These are phyloP conservation scores for Bipolaris cookei DNA, from an alignment of 2,329 filamentous ascomycete genomes.

Conservation along the genomic window DNA sequence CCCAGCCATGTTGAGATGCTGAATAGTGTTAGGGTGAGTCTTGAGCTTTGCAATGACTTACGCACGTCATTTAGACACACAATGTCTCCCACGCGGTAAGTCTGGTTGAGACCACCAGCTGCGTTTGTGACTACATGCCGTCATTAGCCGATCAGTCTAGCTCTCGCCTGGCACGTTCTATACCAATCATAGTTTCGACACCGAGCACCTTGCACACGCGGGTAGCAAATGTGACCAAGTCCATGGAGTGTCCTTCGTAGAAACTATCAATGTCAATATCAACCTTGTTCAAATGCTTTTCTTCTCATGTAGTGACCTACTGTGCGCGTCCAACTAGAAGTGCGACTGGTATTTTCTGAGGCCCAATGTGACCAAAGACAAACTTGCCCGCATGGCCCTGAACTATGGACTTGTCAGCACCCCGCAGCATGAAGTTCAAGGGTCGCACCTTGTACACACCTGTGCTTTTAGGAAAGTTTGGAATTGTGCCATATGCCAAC, in stretches of 20 bases:
- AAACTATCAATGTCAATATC: slow-evolving; percentile 56
- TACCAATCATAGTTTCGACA: slow-evolving; percentile 65
- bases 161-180: neutral
- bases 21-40: slow-evolving; percentile 17
- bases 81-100: slow-evolving; percentile 69
- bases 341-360: slow-evolving; percentile 61
- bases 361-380: slow-evolving; percentile 66
- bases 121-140: slow-evolving; percentile 65
- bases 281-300: neutral
- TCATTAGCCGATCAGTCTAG: slow-evolving; percentile 20
- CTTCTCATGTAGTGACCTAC: slow-evolving; percentile 53
- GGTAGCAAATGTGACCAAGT: slow-evolving; percentile 67
- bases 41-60: neutral
- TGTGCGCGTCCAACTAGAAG: slow-evolving; percentile 70
- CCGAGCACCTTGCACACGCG: slow-evolving; percentile 68
- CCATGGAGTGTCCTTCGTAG: slow-evolving; percentile 71
- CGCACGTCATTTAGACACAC: slow-evolving; percentile 68
- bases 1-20: slow-evolving; percentile 70
- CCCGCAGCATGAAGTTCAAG: neutral
- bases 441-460: slow-evolving; percentile 52
- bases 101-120: slow-evolving; percentile 68
- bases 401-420: slow-evolving; percentile 44
- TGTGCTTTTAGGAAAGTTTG: slow-evolving; percentile 66
- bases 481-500: slow-evolving; percentile 65
- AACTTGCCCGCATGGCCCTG: slow-evolving; percentile 69